Conservation (phyloP, 345 rosid genomes). For the Pugionium dolabratum region DNA sequence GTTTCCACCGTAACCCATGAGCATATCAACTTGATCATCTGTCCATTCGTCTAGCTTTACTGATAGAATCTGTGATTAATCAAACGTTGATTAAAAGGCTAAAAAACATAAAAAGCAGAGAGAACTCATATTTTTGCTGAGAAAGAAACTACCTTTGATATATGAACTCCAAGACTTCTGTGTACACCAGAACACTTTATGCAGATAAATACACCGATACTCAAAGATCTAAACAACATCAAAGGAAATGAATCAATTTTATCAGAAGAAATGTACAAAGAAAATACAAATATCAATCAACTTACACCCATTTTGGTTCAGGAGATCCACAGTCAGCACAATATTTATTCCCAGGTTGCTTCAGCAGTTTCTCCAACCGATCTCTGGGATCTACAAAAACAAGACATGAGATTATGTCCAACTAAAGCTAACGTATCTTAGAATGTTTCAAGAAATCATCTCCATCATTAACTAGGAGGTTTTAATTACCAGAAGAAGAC, state of each 20-base stretch:
- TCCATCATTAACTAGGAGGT: conserved; percentile 14
- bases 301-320: conserved; percentile 99
- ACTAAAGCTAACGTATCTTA: conserved; percentile 9
- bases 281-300: conserved; percentile 2
- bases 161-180: conserved; percentile 97
- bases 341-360: conserved; percentile 52
- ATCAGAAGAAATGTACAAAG: conserved; percentile 10
- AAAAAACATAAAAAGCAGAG: conserved; percentile 12
- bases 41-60: conserved; percentile 96
- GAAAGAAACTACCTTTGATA: conserved; percentile 68
- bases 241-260: conserved; percentile 32
- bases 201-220: conserved; percentile 82
- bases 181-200: conserved; percentile 98
- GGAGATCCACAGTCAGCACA: conserved; percentile 98
- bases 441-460: conserved; percentile 10
- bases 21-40: conserved; percentile 73
- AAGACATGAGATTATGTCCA: conserved; percentile 6
- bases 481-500: conserved; percentile 51
- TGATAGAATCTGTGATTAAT: conserved; percentile 67
- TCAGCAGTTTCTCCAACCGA: conserved; percentile 60
- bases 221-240: conserved; percentile 64
- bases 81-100: conserved; percentile 10
- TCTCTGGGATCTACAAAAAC: conserved; percentile 48
- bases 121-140: neutral
- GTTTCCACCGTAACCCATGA: conserved; percentile 78